These are phyloP conservation scores for Epichloe sibirici DNA, from an alignment of 2,329 filamentous ascomycete genomes.

Conservation along the genomic window DNA sequence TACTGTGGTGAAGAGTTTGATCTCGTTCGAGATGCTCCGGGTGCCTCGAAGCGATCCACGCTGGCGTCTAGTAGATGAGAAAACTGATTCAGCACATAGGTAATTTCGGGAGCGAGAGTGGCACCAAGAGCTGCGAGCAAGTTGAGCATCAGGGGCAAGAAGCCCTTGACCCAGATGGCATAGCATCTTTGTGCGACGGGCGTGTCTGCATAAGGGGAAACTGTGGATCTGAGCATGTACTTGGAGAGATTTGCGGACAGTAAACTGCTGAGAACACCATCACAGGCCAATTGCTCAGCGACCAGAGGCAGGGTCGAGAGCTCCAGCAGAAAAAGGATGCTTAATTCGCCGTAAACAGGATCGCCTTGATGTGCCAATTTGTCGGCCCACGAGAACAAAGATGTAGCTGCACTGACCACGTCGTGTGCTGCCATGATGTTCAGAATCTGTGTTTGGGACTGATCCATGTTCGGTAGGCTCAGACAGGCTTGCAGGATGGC, in stretches of 20 bases:
- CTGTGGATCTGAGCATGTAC: conserved; percentile 57
- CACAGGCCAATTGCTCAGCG: conserved; percentile 81
- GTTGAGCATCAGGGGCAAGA: conserved; percentile 82
- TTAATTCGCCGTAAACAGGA: conserved; percentile 88
- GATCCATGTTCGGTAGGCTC: conserved; percentile 62
- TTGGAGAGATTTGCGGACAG: conserved; percentile 68
- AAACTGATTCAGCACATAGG: conserved; percentile 82
- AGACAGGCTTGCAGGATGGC: conserved; percentile 79
- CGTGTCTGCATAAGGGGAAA: conserved; percentile 68
- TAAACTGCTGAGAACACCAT: conserved; percentile 70
- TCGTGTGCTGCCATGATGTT: conserved; percentile 59
- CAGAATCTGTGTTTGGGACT: conserved; percentile 58
- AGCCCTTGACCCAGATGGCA: conserved; percentile 77
- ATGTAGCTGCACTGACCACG: conserved; percentile 67
- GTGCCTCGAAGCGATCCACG: conserved; percentile 56
- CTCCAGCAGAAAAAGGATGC: conserved; percentile 76
- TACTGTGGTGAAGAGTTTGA: conserved; percentile 41
- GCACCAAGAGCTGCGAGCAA: conserved; percentile 70
- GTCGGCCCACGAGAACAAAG: conserved; percentile 90
- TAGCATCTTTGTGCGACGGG: conserved; percentile 62
- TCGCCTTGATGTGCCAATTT: conserved; percentile 65
- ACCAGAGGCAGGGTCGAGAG: conserved; percentile 69
- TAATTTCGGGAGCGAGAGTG: conserved; percentile 72
- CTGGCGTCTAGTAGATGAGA: conserved; percentile 64
- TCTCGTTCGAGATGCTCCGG: conserved; percentile 40